These are phyloP conservation scores for Triticum urartu DNA, from an alignment of 176 grass and related monocot species.

Conservation along the genomic window DNA sequence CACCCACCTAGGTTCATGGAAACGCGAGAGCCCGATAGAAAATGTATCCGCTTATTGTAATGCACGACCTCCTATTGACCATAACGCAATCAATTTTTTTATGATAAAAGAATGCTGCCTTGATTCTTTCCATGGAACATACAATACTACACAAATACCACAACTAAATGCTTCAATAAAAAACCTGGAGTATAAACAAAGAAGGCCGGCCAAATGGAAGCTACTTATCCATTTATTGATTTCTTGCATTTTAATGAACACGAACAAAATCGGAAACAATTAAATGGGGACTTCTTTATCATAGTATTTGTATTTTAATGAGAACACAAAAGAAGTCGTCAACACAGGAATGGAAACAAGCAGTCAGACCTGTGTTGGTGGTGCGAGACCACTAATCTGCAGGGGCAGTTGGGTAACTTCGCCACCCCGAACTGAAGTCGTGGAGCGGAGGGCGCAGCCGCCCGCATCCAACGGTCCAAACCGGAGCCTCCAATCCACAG, in stretches of 20 bases:
- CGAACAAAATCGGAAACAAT: background rate
- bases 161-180: background rate
- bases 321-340: background rate
- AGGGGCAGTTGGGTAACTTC: slow-evolving; percentile 37
- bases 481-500: background rate
- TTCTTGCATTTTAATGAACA: background rate
- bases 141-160: background rate
- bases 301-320: background rate
- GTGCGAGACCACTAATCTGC: slow-evolving; percentile 47
- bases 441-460: slow-evolving; percentile 32
- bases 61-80: slow-evolving; percentile 1
- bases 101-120: background rate
- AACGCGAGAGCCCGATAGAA: background rate
- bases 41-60: background rate
- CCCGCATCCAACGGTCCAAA: slow-evolving; percentile 59
- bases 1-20: slow-evolving; percentile 1
- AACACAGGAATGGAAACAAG: background rate
- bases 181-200: no score
- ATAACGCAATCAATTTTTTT: background rate
- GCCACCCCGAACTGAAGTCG: background rate
- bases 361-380: background rate
- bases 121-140: slow-evolving; percentile 12
- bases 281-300: background rate
- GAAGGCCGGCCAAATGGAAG: background rate
- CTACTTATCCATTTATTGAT: background rate